Evolutionary conservation across 169 alveolate genomes (phyloP).

Genomic region (Babesia caballi): DNA sequence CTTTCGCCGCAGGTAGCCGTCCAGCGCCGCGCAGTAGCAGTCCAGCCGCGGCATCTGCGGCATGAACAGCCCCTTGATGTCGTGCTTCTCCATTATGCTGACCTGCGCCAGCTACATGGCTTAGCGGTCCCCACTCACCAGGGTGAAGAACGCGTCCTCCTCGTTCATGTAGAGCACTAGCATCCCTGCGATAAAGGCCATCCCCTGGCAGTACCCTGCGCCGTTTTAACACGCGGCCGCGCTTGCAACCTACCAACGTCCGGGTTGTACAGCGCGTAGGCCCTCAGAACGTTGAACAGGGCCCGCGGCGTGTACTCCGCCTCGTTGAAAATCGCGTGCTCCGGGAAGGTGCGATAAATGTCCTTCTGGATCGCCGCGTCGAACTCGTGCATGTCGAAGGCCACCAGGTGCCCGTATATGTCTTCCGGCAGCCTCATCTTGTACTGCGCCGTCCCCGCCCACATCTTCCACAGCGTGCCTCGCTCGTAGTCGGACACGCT

Average conservation of each 20-base stretch:
- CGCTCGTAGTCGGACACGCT: conserved; percentile 33
- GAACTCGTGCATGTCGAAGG: not conserved
- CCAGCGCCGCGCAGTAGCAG: conserved; percentile 72
- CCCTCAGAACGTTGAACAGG: conserved; percentile 74
- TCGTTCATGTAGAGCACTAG: conserved; percentile 79
- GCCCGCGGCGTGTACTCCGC: not conserved
- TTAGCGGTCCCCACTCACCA: too few relatives aligned
- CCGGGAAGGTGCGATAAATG: conserved; percentile 32
- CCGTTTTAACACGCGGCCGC: not conserved
- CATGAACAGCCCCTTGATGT: conserved; percentile 69
- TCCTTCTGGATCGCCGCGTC: conserved; percentile 28
- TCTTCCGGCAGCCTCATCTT: not conserved
- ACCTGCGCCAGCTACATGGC: conserved; percentile 25
- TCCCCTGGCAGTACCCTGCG: conserved; percentile 83
- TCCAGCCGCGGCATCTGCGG: conserved; percentile 84
- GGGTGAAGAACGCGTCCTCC: conserved; percentile 79
- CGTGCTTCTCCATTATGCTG: conserved; percentile 75
- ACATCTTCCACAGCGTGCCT: conserved; percentile 17
- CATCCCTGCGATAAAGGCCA: conserved; percentile 80
- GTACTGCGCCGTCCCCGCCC: conserved; percentile 13
- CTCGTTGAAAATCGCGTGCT: conserved; percentile 1
- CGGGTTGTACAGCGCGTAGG: conserved; percentile 66
- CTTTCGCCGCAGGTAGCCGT: conserved; percentile 69
- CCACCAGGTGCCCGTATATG: conserved; percentile 11
- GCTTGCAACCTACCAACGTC: conserved; percentile 39